A percentile compares a stretch with the other conserved stretches of the same genome.
Evolutionary conservation across 192 early-diverging fungal genomes (phyloP).

Genomic region (Allomyces javanicus): DNA sequence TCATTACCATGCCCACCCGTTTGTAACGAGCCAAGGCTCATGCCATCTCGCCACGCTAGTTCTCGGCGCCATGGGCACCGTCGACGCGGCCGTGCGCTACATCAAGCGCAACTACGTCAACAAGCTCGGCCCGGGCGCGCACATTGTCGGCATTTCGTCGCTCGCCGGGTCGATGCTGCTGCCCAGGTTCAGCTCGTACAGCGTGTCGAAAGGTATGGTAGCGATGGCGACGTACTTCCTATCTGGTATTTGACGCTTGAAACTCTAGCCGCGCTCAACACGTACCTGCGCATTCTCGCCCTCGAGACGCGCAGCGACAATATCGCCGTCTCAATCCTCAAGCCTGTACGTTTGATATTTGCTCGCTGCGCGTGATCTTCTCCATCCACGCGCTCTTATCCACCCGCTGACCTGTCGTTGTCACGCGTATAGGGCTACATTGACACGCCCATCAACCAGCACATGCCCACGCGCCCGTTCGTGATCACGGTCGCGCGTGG

Average conservation of each 20-base stretch:
- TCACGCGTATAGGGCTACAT: background rate
- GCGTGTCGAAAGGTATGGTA: background rate
- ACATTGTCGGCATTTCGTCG: background rate
- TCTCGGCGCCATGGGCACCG: background rate
- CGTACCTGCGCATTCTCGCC: background rate
- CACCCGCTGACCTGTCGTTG: background rate
- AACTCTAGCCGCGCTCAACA: background rate
- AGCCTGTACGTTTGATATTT: background rate
- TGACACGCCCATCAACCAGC: background rate
- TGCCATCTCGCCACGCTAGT: background rate
- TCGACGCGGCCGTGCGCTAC: background rate
- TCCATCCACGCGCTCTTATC: too few relatives aligned
- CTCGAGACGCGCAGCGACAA: background rate
- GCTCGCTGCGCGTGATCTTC: too few relatives aligned
- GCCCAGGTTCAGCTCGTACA: background rate
- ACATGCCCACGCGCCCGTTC: background rate
- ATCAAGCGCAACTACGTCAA: background rate
- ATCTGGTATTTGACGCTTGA: too few relatives aligned
- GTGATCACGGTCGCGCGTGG: background rate
- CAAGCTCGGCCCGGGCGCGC: background rate
- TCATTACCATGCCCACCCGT: too few relatives aligned
- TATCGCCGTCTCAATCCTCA: background rate
- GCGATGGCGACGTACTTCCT: too few relatives aligned
- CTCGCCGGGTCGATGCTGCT: background rate
- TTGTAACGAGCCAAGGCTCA: too few relatives aligned